Evolutionary conservation across 345 rosid genomes (phyloP), one percentile per base, ranked within the genome.

Genomic region (Cardamine resedifolia): DNA sequence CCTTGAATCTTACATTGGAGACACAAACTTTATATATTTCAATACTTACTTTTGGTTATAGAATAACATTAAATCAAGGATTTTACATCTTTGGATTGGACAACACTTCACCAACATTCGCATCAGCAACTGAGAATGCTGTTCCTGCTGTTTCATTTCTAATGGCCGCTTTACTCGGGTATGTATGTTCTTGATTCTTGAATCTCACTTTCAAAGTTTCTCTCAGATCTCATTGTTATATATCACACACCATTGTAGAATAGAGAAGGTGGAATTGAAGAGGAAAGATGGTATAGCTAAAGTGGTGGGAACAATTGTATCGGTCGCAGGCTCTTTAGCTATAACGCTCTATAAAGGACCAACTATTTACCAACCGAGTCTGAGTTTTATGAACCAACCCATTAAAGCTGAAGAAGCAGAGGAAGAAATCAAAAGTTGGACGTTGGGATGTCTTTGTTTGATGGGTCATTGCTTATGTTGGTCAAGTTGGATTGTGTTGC

Each of bases 401-500:
- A 14, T 72, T 33, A 45, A 68, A 6, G 67, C n/a, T 51, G 62
- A 39, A 61, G 78, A 49, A 50, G 30, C 78, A 38, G 53, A 72
- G 71, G 83, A 62, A 21, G 20, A 31, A 26, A 52, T 10, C 64
- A 87, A 83, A 81, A 81, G 76, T 66, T 90, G 94, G 96, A 75
- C 85, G 19, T 59, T 86, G 36, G 98, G 98, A 64, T 91, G 94
- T 77, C 27, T 91, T 18, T 88, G 78, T 80, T 72, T 83, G 43
- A 77, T 92, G 53, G 90, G 90, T 15, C 96, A 89, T 59, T 88
- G 92, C 78, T 78, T 92, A 16, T 86, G 89, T n/a, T 92, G 98
- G 98, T 86, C 98, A 16, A 73, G 83, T 72, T 92, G 98, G 96
- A 89, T 92, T 47, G 96, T 92, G 68, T 78, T 92, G 30, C 98